phyloP scores from a whole-genome alignment of 768 basidiomycete genomes.

The Collybia nuda region DNA sequence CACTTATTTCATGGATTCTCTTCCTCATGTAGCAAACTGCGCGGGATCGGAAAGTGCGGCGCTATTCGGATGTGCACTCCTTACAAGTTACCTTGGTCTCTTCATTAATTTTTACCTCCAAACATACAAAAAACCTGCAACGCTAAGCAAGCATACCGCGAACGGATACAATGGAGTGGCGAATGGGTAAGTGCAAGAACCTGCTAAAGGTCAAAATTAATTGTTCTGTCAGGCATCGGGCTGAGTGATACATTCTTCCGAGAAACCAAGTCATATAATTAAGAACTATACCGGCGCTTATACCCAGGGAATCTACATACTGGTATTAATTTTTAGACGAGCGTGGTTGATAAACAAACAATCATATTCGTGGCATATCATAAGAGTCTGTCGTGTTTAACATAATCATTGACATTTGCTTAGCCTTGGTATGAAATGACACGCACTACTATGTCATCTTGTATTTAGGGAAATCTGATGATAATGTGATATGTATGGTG shows the following conservation, averaged over 20 bases:
- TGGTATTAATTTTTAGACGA: slow-evolving; percentile 32
- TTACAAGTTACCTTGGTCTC: slow-evolving; percentile 88
- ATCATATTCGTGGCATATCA: background rate
- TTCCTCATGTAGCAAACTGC: slow-evolving; percentile 82
- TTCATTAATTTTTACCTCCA: slow-evolving; percentile 96
- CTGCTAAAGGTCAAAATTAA: slow-evolving; percentile 8
- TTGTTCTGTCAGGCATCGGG: slow-evolving; percentile 24
- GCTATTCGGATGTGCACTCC: slow-evolving; percentile 81
- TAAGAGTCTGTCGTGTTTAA: too few relatives aligned
- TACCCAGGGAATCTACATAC: slow-evolving; percentile 34
- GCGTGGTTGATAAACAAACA: slow-evolving; percentile 11
- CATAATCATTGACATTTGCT: too few relatives aligned
- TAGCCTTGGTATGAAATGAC: too few relatives aligned
- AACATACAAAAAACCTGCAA: slow-evolving; percentile 70
- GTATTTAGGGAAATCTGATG: too few relatives aligned
- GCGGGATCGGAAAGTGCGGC: slow-evolving; percentile 89
- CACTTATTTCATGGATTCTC: slow-evolving; percentile 52
- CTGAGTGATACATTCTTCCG: slow-evolving; percentile 21
- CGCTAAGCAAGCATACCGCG: slow-evolving; percentile 27
- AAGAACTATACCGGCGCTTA: slow-evolving; percentile 30
- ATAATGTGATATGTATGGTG: too few relatives aligned
- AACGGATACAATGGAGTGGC: slow-evolving; percentile 46
- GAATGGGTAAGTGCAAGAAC: slow-evolving; percentile 26
- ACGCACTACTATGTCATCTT: too few relatives aligned
- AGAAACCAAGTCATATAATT: slow-evolving; percentile 19